Evolutionary conservation across 2,329 filamentous ascomycete genomes (phyloP).

Genomic region (Pseudogymnoascus sp.): DNA sequence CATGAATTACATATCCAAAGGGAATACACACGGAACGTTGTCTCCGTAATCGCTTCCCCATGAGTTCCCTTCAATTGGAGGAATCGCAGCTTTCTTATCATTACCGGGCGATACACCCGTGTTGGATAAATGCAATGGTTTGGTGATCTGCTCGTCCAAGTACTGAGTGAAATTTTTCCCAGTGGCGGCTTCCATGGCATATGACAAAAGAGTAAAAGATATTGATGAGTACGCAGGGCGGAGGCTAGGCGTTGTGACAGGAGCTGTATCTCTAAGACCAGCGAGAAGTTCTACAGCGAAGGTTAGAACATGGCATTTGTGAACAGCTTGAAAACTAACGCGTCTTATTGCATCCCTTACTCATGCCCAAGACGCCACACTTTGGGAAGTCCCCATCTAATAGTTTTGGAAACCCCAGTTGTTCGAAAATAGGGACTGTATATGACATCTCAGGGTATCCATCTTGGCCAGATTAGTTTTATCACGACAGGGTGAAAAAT

Average conservation of each 20-base stretch:
- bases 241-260: background rate
- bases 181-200: constrained; percentile 31
- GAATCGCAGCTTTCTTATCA: background rate
- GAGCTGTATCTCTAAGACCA: background rate
- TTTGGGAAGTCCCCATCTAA: background rate
- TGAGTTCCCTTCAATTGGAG: background rate
- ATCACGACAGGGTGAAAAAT: background rate
- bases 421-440: background rate
- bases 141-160: constrained; percentile 19
- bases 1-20: background rate
- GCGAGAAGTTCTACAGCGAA: background rate
- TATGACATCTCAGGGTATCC: background rate
- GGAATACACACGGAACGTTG: background rate
- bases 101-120: constrained; percentile 14
- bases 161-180: constrained; percentile 17
- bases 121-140: constrained; percentile 24
- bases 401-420: background rate
- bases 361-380: background rate
- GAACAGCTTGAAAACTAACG: background rate
- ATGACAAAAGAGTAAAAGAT: constrained; percentile 23
- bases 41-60: background rate
- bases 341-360: background rate
- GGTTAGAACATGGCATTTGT: background rate
- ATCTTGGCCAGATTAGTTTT: background rate
- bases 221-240: background rate